Percentiles rank a stretch among this genome's conserved stretches.
These are phyloP conservation scores for Metarhizium robertsii DNA, from an alignment of 2,329 filamentous ascomycete genomes.

Conservation along the genomic window DNA sequence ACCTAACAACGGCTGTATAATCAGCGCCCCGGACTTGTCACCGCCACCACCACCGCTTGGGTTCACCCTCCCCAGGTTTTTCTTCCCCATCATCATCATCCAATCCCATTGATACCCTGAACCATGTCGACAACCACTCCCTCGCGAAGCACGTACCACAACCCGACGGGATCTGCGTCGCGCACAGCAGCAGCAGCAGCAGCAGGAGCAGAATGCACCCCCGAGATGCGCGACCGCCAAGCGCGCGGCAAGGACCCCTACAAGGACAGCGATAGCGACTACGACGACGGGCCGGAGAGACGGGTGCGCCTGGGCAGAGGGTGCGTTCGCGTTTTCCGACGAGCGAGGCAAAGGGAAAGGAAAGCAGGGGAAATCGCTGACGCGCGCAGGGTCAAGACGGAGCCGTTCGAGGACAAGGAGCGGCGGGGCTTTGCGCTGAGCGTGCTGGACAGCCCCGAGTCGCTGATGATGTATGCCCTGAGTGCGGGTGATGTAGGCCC, in stretches of 20 bases:
- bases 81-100: no score
- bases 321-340: background rate
- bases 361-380: no score
- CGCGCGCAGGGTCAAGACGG: constrained; percentile 11
- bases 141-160: background rate
- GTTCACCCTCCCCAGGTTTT: no score
- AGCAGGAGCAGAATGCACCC: constrained; percentile 2
- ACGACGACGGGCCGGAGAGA: constrained; percentile 10
- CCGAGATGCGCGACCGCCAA: constrained; percentile 47
- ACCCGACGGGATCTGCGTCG: no score
- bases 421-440: constrained; percentile 39
- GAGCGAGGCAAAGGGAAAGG: no score
- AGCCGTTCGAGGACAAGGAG: constrained; percentile 33
- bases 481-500: constrained; percentile 42
- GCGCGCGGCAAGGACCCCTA: constrained; percentile 50
- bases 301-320: constrained; percentile 11
- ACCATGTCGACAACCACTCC: no score
- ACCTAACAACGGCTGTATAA: no score
- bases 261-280: constrained; percentile 16
- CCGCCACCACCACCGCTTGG: no score
- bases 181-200: background rate
- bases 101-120: no score
- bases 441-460: constrained; percentile 47
- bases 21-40: no score
- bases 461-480: constrained; percentile 50